Percentiles rank a stretch among this genome's conserved stretches.
Evolutionary conservation across 2,329 filamentous ascomycete species (phyloP).

Genomic region (Coniochaeta sp.): DNA sequence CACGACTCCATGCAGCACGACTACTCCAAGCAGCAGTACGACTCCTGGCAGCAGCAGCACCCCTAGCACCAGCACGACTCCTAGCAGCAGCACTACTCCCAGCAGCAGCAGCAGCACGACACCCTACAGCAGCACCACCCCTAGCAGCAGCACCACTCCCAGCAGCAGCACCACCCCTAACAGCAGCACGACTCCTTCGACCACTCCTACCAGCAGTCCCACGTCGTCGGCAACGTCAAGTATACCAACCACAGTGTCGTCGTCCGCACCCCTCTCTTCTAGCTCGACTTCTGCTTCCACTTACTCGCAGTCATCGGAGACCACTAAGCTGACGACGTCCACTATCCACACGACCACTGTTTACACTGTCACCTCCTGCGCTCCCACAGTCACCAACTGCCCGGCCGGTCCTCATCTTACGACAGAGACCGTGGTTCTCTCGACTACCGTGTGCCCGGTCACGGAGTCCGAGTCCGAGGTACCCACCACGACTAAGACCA

Average conservation of each 20-base stretch:
- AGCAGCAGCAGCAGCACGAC: conserved; percentile 27
- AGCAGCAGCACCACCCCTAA: conserved; percentile 7
- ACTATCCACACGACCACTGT: conserved; percentile 47
- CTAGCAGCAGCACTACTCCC: conserved; percentile 3
- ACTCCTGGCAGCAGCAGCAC: background rate
- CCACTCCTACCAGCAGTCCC: background rate
- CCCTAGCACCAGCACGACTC: background rate
- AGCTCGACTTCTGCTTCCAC: background rate
- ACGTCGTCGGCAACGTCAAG: background rate
- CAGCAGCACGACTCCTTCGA: background rate
- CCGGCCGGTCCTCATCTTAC: conserved; percentile 23
- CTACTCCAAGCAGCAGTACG: background rate
- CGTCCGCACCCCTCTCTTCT: background rate
- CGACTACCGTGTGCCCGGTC: conserved; percentile 27
- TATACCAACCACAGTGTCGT: background rate
- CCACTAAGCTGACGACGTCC: conserved; percentile 25
- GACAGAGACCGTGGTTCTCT: conserved; percentile 23
- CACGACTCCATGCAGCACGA: conserved; percentile 20
- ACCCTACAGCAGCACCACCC: conserved; percentile 30
- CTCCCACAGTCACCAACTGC: conserved; percentile 51
- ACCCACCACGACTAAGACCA: background rate
- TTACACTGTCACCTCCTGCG: conserved; percentile 51
- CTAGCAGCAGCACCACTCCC: conserved; percentile 27
- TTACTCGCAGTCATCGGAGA: background rate
- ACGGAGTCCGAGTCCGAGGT: conserved; percentile 21